Conservation (phyloP, 176 grass and related monocot genomes). For the Themeda triandra region DNA sequence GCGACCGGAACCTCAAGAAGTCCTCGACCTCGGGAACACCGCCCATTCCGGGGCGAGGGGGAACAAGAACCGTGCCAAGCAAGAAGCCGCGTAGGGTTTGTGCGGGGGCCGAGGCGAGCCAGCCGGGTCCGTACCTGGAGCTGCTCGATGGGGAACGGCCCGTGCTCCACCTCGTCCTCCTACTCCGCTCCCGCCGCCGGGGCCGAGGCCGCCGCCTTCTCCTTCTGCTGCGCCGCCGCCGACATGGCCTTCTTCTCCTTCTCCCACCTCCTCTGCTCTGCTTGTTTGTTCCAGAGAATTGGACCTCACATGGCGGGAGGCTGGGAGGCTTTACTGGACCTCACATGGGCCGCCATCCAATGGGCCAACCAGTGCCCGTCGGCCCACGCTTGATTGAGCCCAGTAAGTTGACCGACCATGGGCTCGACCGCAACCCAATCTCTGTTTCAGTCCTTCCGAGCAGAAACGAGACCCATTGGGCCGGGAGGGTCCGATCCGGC, state of each 20-base stretch:
- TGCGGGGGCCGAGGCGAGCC: too few relatives aligned
- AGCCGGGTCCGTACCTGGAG: conserved; percentile 52
- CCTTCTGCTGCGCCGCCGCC: conserved; percentile 50
- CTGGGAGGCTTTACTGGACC: not conserved
- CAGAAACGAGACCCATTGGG: too few relatives aligned
- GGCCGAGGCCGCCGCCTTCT: too few relatives aligned
- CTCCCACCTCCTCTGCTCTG: not conserved
- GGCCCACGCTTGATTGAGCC: too few relatives aligned
- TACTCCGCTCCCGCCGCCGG: conserved; percentile 42
- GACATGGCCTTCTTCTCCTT: not conserved
- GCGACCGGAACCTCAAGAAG: conserved; percentile 15
- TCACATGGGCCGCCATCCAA: not conserved
- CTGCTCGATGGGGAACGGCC: conserved; percentile 80
- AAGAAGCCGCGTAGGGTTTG: conserved; percentile 40
- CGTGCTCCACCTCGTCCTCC: conserved; percentile 68
- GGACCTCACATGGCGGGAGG: too few relatives aligned
- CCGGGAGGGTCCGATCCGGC: too few relatives aligned
- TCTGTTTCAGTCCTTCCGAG: too few relatives aligned
- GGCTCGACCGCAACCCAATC: too few relatives aligned
- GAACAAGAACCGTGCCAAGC: not conserved
- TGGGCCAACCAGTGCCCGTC: not conserved
- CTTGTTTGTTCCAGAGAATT: too few relatives aligned
- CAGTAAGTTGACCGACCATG: too few relatives aligned
- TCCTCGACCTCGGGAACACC: not conserved
- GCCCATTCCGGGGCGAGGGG: not conserved